Conservation (phyloP, 108 stramenopile genomes). For the Fistulifera solaris region DNA sequence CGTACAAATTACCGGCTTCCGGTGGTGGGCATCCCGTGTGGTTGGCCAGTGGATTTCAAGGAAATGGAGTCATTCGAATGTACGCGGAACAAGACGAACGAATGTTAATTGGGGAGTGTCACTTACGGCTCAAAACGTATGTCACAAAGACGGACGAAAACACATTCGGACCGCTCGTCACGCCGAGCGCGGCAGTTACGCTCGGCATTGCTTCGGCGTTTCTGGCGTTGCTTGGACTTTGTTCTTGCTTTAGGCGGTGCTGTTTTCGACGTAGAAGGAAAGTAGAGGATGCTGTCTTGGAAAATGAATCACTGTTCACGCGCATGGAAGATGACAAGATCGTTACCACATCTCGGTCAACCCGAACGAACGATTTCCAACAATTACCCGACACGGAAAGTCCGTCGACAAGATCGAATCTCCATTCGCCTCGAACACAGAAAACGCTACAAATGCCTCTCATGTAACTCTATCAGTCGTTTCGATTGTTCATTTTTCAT, state of each 20-base stretch:
- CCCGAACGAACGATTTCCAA: no score
- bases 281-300: no score
- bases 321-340: no score
- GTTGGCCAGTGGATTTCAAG: constrained; percentile 23
- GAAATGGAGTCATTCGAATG: not conserved
- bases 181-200: constrained; percentile 14
- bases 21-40: constrained; percentile 19
- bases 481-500: no score
- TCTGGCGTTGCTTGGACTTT: not conserved
- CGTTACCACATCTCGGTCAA: no score
- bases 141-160: not conserved
- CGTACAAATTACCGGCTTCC: constrained; percentile 18
- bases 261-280: not conserved
- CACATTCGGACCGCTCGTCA: constrained; percentile 5
- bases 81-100: not conserved
- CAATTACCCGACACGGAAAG: no score
- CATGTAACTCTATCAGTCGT: no score
- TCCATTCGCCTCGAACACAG: no score
- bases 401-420: no score
- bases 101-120: constrained; percentile 12
- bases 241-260: not conserved
- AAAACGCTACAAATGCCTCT: no score
- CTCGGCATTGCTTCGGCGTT: not conserved
- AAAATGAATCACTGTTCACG: no score
- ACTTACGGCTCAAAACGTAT: constrained; percentile 15